Percentiles rank a stretch among this genome's conserved stretches.
These are phyloP conservation scores for Kwoniella sp. DNA, from an alignment of 768 basidiomycete species.

Conservation along the genomic window DNA sequence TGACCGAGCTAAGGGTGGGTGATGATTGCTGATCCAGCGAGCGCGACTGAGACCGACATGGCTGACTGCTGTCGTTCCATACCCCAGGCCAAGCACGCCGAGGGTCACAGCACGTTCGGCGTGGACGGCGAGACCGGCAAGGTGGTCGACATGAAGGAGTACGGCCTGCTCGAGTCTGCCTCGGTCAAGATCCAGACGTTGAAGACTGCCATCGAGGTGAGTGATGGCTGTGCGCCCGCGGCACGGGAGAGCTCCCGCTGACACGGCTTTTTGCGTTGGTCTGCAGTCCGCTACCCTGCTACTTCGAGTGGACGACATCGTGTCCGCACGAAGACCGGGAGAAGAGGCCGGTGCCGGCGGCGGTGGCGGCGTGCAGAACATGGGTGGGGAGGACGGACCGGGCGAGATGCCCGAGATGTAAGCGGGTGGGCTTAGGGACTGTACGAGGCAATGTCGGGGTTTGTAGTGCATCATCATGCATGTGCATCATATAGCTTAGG, in stretches of 20 bases:
- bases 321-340: slow-evolving; percentile 51
- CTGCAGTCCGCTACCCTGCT: slow-evolving; percentile 77
- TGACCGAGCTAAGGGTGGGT: slow-evolving; percentile 87
- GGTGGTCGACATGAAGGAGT: slow-evolving; percentile 89
- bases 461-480: too few relatives aligned
- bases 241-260: not conserved
- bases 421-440: not conserved
- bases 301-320: slow-evolving; percentile 88
- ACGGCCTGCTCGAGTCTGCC: slow-evolving; percentile 90
- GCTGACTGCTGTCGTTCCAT: slow-evolving; percentile 2
- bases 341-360: slow-evolving; percentile 40
- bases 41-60: too few relatives aligned
- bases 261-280: not conserved
- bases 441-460: too few relatives aligned
- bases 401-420: slow-evolving; percentile 37
- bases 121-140: slow-evolving; percentile 95
- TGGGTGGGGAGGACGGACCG: slow-evolving; percentile 43
- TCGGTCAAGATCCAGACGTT: slow-evolving; percentile 97
- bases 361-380: slow-evolving; percentile 47
- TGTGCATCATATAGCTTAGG: too few relatives aligned
- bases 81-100: slow-evolving; percentile 86
- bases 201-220: slow-evolving; percentile 92
- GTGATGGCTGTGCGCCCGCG: slow-evolving; percentile 14
- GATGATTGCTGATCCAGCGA: not conserved
- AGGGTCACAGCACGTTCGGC: slow-evolving; percentile 84